Evolutionary conservation across 257 asterid species (phyloP).

Genomic region (Galeopsis tetrahit): DNA sequence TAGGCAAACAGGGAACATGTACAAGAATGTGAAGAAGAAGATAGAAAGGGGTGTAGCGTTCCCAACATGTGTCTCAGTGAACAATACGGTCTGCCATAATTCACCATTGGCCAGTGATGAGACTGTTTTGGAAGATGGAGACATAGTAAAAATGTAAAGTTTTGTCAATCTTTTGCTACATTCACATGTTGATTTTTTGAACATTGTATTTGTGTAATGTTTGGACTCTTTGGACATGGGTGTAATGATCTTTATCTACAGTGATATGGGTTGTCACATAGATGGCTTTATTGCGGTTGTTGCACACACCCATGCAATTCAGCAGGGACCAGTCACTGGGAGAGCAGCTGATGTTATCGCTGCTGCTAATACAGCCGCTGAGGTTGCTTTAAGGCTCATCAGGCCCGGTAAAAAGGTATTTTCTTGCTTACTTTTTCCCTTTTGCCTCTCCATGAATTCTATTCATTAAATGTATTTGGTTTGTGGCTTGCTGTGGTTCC

Average conservation of each 20-base stretch:
- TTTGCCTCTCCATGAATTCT: neutral
- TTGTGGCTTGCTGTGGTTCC: neutral
- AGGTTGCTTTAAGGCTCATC: conserved; percentile 90
- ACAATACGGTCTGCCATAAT: conserved; percentile 80
- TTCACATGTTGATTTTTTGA: neutral
- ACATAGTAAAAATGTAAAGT: conserved; percentile 76
- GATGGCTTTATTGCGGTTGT: conserved; percentile 96
- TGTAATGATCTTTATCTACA: conserved; percentile 42
- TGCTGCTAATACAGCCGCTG: conserved; percentile 95
- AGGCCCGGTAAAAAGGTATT: conserved; percentile 90
- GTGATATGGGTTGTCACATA: conserved; percentile 98
- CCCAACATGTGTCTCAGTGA: conserved; percentile 91
- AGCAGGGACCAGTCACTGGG: conserved; percentile 86
- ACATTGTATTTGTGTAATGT: neutral
- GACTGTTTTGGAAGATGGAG: conserved; percentile 72
- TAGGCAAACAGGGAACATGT: conserved; percentile 92
- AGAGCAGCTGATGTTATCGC: conserved; percentile 93
- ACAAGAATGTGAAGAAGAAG: conserved; percentile 94
- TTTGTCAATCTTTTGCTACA: neutral
- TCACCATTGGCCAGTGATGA: conserved; percentile 86
- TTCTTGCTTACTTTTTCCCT: neutral
- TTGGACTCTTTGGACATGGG: conserved; percentile 4
- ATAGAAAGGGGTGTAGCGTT: conserved; percentile 93
- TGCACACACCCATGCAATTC: conserved; percentile 86
- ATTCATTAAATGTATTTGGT: neutral